Evolutionary conservation across 208 protist species (phyloP).

Genomic region (Crithidia thermophila): DNA sequence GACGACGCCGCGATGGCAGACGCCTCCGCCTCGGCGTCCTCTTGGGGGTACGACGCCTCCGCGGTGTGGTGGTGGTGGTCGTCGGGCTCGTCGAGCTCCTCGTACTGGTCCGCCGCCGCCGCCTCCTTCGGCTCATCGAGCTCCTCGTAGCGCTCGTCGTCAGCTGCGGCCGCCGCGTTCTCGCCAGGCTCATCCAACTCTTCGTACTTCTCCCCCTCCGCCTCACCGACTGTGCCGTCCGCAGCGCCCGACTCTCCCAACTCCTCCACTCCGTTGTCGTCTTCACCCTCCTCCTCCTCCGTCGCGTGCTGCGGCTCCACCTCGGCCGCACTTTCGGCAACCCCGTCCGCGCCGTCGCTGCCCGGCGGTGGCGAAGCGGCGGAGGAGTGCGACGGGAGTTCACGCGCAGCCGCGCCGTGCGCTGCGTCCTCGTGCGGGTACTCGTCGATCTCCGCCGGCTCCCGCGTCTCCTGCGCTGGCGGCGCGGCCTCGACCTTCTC

Average conservation of each 20-base stretch:
- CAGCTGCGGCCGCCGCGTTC: background rate
- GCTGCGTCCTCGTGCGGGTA: constrained; percentile 4
- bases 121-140: background rate
- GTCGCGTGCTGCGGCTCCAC: background rate
- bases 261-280: background rate
- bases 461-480: background rate
- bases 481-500: constrained; percentile 2
- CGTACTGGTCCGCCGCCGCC: background rate
- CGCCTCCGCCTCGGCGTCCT: constrained; percentile 8
- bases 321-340: background rate
- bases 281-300: background rate
- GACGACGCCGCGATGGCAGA: constrained; percentile 15
- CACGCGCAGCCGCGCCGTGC: background rate
- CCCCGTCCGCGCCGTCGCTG: background rate
- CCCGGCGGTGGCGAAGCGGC: background rate
- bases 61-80: background rate
- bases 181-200: background rate
- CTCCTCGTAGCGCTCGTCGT: background rate
- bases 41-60: constrained; percentile 11
- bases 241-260: background rate
- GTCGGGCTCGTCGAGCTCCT: constrained; percentile 3
- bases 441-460: background rate
- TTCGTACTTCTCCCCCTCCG: constrained; percentile 1
- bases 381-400: too few species aligned
- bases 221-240: background rate